Evolutionary conservation across 2,329 filamentous ascomycete species (phyloP).

Genomic region (Aspergillus oerlinghausenensis): DNA sequence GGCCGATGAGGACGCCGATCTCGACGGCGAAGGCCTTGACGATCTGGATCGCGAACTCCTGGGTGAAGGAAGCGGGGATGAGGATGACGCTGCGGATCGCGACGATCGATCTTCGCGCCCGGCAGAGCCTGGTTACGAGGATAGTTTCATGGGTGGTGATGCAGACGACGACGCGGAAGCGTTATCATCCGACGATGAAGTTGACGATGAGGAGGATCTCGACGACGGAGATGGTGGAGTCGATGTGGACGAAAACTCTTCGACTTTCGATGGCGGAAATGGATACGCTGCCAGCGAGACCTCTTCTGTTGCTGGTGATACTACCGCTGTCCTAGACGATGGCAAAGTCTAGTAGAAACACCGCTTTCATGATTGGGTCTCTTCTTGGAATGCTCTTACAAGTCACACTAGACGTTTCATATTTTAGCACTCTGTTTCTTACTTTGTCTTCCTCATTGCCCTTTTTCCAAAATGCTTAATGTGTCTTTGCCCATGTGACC

Average conservation of each 20-base stretch:
- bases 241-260: conserved; percentile 29
- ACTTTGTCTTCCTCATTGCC: neutral
- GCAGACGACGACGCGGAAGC: conserved; percentile 23
- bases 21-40: conserved; percentile 21
- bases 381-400: neutral
- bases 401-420: conserved; percentile 3
- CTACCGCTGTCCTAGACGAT: conserved; percentile 7
- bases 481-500: neutral
- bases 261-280: conserved; percentile 27
- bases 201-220: conserved; percentile 33
- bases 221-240: conserved; percentile 29
- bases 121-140: conserved; percentile 21
- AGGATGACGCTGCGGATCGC: conserved; percentile 16
- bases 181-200: conserved; percentile 27
- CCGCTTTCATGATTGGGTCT: neutral
- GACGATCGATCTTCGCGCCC: conserved; percentile 15
- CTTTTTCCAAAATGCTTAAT: neutral
- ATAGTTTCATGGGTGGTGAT: conserved; percentile 23
- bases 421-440: conserved; percentile 11
- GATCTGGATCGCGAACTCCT: neutral
- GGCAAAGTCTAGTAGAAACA: conserved; percentile 5
- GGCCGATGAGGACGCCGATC: conserved; percentile 22
- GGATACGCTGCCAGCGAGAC: conserved; percentile 30
- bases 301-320: conserved; percentile 24
- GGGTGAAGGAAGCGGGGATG: conserved; percentile 32